Evolutionary conservation across 192 early-diverging fungal species (phyloP).

Genomic region (Phycomyces blakesleeanus): DNA sequence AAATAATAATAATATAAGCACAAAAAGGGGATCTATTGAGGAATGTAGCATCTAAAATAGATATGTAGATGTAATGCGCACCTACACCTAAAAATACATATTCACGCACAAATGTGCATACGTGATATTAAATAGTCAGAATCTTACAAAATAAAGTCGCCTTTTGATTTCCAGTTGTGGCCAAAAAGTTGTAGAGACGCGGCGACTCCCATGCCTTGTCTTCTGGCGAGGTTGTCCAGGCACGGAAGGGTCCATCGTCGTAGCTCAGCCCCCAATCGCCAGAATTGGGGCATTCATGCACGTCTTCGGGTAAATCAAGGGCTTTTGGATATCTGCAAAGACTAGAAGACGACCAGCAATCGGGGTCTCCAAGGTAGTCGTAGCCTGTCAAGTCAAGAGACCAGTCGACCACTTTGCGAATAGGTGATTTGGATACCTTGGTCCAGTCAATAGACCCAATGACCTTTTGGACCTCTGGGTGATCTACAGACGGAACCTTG

Average conservation of each 20-base stretch:
- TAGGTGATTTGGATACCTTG: constrained; percentile 28
- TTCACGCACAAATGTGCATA: too few species aligned
- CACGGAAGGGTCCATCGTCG: constrained; percentile 36
- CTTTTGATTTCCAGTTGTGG: constrained; percentile 35
- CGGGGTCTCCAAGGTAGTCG: constrained; percentile 12
- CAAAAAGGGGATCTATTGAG: not conserved
- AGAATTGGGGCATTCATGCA: constrained; percentile 23
- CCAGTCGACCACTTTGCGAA: constrained; percentile 16
- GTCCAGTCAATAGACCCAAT: constrained; percentile 29
- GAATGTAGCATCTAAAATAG: too few species aligned
- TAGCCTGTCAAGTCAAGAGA: constrained; percentile 22
- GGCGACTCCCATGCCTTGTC: constrained; percentile 27
- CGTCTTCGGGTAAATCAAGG: constrained; percentile 31
- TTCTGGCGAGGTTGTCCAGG: constrained; percentile 9
- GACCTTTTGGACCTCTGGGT: constrained; percentile 25
- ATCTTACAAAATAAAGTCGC: constrained; percentile 41
- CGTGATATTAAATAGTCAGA: too few species aligned
- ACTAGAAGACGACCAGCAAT: constrained; percentile 27
- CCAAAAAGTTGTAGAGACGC: constrained; percentile 36
- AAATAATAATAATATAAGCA: not conserved
- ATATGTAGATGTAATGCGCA: too few species aligned
- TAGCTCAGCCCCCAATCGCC: constrained; percentile 28
- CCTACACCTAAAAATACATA: too few species aligned
- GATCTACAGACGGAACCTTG: constrained; percentile 1
- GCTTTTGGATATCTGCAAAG: constrained; percentile 26